Evolutionary conservation across 78 protist genomes (phyloP).

Genomic region (Dictyostelium intermedium): DNA sequence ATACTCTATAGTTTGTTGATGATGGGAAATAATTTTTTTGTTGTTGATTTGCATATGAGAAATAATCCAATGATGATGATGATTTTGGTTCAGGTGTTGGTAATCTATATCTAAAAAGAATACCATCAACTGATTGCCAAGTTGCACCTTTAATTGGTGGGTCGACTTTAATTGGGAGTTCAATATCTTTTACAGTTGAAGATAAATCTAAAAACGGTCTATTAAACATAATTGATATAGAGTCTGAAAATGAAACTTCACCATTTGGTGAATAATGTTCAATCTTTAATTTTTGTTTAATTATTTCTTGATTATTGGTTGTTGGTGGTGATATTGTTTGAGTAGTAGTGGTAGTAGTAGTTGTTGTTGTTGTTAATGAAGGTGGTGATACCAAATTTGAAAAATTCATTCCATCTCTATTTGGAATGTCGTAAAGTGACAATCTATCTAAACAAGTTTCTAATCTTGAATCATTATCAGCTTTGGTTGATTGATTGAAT

Average conservation of each 20-base stretch:
- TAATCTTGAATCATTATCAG: background rate
- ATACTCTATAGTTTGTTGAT: background rate
- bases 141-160: background rate
- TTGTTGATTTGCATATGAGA: background rate
- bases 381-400: background rate
- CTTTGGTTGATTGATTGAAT: background rate
- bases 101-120: background rate
- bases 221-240: constrained; percentile 16
- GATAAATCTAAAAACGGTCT: constrained; percentile 26
- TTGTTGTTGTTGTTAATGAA: background rate
- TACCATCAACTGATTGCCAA: constrained; percentile 31
- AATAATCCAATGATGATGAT: too few species aligned
- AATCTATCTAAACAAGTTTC: background rate
- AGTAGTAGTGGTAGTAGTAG: background rate
- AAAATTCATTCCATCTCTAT: background rate
- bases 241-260: background rate
- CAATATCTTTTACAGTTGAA: background rate
- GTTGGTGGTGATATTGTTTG: background rate
- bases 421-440: background rate
- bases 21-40: background rate
- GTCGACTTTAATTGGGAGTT: constrained; percentile 19
- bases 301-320: background rate
- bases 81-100: background rate
- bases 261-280: constrained; percentile 9
- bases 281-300: background rate